These are phyloP conservation scores for Closterium sp. DNA, from an alignment of 139 green algal species.

Conservation along the genomic window DNA sequence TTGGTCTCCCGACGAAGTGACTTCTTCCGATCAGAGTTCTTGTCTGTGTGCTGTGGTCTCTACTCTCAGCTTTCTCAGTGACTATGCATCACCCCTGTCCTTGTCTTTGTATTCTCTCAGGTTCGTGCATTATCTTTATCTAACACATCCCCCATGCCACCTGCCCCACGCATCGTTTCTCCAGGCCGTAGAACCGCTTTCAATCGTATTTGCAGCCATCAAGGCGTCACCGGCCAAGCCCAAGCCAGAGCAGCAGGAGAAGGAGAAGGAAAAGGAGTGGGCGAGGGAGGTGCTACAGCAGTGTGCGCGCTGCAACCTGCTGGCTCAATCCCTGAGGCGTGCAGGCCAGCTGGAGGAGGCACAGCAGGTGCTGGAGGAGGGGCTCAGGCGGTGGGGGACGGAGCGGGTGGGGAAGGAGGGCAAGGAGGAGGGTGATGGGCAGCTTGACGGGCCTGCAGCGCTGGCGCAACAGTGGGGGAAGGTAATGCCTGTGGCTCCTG, in stretches of 20 bases:
- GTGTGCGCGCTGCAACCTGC: background rate
- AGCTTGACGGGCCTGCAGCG: background rate
- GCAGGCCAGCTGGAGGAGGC: background rate
- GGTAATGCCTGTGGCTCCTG: background rate
- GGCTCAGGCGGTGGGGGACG: background rate
- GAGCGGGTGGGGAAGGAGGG: background rate
- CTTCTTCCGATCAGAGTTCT: too few species aligned
- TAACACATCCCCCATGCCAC: background rate
- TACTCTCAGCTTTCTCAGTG: too few species aligned
- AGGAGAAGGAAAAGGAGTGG: background rate
- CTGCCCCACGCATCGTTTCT: background rate
- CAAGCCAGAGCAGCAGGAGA: background rate
- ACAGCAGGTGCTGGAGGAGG: background rate
- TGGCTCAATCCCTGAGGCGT: background rate
- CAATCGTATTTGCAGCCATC: background rate
- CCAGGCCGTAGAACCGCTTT: background rate
- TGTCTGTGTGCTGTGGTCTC: too few species aligned
- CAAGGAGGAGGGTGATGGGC: background rate
- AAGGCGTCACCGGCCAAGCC: background rate
- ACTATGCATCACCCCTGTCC: too few species aligned
- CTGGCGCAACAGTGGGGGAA: background rate
- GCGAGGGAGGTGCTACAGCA: background rate
- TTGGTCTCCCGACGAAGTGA: too few species aligned
- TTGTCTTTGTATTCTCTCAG: background rate
- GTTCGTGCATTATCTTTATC: background rate